Evolutionary conservation across 2,329 filamentous ascomycete species (phyloP), one percentile per base, ranked within the genome.

Genomic region (Fusarium mundagurra): DNA sequence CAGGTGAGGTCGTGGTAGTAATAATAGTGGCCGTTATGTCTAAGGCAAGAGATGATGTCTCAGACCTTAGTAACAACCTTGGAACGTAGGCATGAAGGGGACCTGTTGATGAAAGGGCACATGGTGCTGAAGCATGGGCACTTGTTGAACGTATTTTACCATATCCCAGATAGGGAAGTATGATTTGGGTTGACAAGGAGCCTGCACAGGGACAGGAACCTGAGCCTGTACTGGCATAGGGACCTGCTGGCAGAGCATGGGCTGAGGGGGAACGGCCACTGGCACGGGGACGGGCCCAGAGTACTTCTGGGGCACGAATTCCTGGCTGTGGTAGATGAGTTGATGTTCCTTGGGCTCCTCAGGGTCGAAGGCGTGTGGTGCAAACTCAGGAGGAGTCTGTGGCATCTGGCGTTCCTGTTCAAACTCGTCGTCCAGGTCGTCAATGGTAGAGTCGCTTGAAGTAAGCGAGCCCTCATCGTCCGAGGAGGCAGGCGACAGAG

Each of bases 391-490:
- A 5, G 80, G 79, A 44, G 81, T 72, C 54, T 85, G 78, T 24
- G 82, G 80, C 60, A 75, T 72, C 63, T 82, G 80, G 68, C 86
- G 84, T 54, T 86, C 86, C 73, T 83, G 84, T 69, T 85, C 80
- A 67, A 84, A 85, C 39, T 88, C 86, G 27, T 87, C 85, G 70
- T 89, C 84, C 31, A 86, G 75, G 67, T 89, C 87, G 61, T 88
- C 86, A 59, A 89, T 84, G 60, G 85, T 88, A 18, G 88, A 88
- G 38, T 82, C 85, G 73, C 84, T 87, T n/a, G 88, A 90, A 27
- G 85, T 85, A 31, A 90, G 83, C 29, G 88, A 90, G 34, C 87
- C 88, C 73, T 88, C 86, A 74, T 90, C 86, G 72, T 90, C 87
- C 13, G 88, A 89, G 6, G 85, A 84, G 24, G 84, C 82, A n/a